Percentiles rank a stretch among this genome's conserved stretches.
These are phyloP conservation scores for Cercospora citrullina DNA, from an alignment of 2,329 filamentous ascomycete species.

Conservation along the genomic window DNA sequence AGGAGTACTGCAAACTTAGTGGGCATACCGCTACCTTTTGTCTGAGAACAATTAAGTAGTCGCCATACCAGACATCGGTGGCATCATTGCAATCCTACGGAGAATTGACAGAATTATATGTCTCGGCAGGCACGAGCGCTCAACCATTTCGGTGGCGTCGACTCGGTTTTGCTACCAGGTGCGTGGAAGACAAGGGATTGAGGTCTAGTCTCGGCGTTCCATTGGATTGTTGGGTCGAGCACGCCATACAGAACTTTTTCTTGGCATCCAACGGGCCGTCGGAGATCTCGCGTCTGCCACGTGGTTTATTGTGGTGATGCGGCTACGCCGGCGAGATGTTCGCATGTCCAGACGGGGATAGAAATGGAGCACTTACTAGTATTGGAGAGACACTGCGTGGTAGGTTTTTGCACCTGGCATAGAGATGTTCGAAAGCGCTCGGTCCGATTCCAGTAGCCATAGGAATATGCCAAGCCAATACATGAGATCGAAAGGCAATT, in stretches of 20 bases:
- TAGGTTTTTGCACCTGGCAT: neutral
- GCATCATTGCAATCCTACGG: constrained; percentile 6
- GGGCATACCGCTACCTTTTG: neutral
- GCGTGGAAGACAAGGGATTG: neutral
- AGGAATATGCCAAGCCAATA: neutral
- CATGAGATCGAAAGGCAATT: neutral
- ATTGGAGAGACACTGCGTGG: neutral
- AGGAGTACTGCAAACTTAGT: neutral
- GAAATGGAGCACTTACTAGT: neutral
- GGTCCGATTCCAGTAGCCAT: neutral
- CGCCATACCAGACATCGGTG: constrained; percentile 21
- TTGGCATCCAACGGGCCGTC: neutral
- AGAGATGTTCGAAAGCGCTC: neutral
- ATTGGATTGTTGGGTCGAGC: constrained; percentile 15
- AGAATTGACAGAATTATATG: constrained; percentile 20
- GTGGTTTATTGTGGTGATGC: neutral
- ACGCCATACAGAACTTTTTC: constrained; percentile 13
- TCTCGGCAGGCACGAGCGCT: neutral
- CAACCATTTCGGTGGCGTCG: constrained; percentile 1
- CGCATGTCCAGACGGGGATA: neutral
- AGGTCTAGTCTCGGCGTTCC: constrained; percentile 2
- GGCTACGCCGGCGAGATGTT: neutral
- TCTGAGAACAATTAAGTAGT: neutral
- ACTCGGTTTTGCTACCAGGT: neutral
- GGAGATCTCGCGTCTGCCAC: constrained; percentile 1